Evolutionary conservation across 2,329 filamentous ascomycete species (phyloP), one percentile per base, ranked within the genome.

Genomic region (Botrytis elliptica): DNA sequence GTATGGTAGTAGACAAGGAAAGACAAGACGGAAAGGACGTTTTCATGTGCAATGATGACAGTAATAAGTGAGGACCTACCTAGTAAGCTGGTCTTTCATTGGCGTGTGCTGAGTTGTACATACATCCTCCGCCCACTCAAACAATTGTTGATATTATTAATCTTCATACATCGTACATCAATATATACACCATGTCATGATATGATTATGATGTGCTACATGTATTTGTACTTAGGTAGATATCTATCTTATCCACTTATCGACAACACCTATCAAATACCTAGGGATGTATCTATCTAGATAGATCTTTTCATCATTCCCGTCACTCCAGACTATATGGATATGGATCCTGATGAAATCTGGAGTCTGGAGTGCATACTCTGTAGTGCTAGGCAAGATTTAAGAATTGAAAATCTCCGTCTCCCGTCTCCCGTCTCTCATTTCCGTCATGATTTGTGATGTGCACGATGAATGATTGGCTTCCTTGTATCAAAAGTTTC

Each of bases 21-120:
- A 57, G 25, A 55, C 66, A 57, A 52, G 49, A n/a, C 46, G 46
- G 49, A 52, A 18, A 67, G 18, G 46, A 55, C 36, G 49, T 33
- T 68, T 57, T 68, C 49, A 68, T 68, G 49, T 57, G 49, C 49
- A 57, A 68, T 68, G 66, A 68, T 68, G 63, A 9, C 16, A n/a
- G 49, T 6, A n/a, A 25, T 6, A n/a, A 25, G 14, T 52, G 49
- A n/a, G 49, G 1, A 7, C 12, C 12, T 7, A n/a, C 49, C 49
- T 52, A 4, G 25, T n/a, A n/a, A 63, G 36, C 25, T 16, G 20
- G 14, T 63, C 38, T 42, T 20, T 29, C 25, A 20, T 42, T 29
- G 38, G 25, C 38, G 60, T 20, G 60, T 9, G 38, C n/a, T 42
- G 60, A 18, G 60, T 42, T 42, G 60, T 29, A 29, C n/a, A 57